A percentile compares a stretch with the other conserved stretches of the same genome.
Evolutionary conservation across 176 grass and related monocot genomes (phyloP).

Genomic region (Oryza officinalis): DNA sequence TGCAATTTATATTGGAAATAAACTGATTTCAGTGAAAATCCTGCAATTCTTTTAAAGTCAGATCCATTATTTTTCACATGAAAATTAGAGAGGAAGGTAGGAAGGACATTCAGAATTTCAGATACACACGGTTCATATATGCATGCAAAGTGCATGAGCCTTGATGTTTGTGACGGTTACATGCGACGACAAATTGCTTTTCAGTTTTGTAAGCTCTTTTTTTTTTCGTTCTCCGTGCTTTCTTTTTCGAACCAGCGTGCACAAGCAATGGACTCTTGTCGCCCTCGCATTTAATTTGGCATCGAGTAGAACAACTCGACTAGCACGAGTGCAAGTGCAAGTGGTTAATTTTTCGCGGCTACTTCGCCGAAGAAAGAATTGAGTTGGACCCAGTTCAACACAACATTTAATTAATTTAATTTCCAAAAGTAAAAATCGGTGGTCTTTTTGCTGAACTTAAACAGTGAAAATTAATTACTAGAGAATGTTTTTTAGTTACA

Average conservation of each 20-base stretch:
- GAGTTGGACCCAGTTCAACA: background rate
- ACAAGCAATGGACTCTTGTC: background rate
- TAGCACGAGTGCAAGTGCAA: background rate
- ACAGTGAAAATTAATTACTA: background rate
- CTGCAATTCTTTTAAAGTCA: too few species aligned
- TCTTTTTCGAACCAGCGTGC: background rate
- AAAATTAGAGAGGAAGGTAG: too few species aligned
- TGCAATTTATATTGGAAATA: too few species aligned
- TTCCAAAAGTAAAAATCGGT: background rate
- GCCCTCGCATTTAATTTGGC: background rate
- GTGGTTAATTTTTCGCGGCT: background rate
- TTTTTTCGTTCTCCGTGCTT: background rate
- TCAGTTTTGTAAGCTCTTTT: background rate
- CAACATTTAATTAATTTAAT: background rate
- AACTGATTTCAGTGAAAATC: too few species aligned
- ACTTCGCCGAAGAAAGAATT: background rate
- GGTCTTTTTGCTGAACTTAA: background rate
- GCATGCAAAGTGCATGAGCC: background rate
- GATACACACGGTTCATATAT: too few species aligned
- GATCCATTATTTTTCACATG: too few species aligned
- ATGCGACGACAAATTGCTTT: background rate
- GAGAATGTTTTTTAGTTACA: background rate
- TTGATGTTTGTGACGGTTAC: background rate
- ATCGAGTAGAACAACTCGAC: background rate
- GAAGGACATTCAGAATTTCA: too few species aligned